phyloP scores from a whole-genome alignment of 1,284 basidiomycete species.

The Rhodotorula mucilaginosa region DNA sequence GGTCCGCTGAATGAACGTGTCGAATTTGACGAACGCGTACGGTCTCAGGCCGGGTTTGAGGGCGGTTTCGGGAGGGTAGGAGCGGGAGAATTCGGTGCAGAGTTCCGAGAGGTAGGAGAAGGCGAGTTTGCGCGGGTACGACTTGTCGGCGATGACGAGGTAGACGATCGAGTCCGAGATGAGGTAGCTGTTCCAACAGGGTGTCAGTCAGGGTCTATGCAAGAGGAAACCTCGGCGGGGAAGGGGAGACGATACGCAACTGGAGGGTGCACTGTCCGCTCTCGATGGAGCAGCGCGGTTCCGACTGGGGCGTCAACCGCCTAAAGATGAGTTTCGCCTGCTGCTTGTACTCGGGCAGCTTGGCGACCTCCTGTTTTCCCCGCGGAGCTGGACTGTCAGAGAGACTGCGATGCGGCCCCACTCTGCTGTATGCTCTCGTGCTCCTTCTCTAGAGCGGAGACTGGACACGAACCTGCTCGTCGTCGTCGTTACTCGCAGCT shows the following conservation, averaged over 20 bases:
- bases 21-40: conserved; percentile 94
- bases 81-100: conserved; percentile 78
- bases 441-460: not conserved
- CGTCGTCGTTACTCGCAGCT: conserved; percentile 92
- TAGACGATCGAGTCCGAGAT: conserved; percentile 91
- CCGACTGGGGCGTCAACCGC: conserved; percentile 86
- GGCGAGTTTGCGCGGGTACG: conserved; percentile 94
- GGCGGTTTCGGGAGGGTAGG: conserved; percentile 41
- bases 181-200: conserved; percentile 68
- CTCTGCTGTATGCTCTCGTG: not conserved
- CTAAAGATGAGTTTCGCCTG: conserved; percentile 96
- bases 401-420: not conserved
- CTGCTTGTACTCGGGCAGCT: conserved; percentile 95
- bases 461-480: conserved; percentile 63
- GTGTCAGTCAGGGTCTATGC: not conserved
- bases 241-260: conserved; percentile 56
- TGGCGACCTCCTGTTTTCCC: conserved; percentile 50
- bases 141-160: conserved; percentile 91
- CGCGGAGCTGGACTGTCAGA: not conserved
- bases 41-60: conserved; percentile 57
- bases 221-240: not conserved
- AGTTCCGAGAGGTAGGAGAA: conserved; percentile 98
- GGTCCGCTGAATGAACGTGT: conserved; percentile 98
- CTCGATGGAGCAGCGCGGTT: conserved; percentile 94
- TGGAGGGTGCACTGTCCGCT: conserved; percentile 91